phyloP scores from a whole-genome alignment of 306 rosid genomes.

The Rosa persica region DNA sequence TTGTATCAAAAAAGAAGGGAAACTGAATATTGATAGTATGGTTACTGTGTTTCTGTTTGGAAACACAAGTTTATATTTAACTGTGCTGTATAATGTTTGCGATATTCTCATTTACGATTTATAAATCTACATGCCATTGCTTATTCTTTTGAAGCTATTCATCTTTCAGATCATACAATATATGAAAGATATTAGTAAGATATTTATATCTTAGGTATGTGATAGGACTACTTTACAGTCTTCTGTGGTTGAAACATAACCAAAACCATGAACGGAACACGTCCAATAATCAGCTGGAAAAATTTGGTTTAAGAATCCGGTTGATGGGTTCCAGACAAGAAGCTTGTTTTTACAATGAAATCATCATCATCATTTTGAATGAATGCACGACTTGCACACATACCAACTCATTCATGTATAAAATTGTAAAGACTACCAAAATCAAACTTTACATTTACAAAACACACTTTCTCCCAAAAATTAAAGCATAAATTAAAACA shows the following conservation, averaged over 20 bases:
- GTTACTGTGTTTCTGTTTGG: constrained; percentile 24
- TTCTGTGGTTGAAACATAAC: neutral
- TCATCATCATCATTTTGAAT: neutral
- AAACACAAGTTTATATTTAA: constrained; percentile 26
- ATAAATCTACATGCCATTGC: constrained; percentile 26
- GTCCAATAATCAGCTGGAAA: neutral
- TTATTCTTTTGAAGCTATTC: constrained; percentile 23
- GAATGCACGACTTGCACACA: too few relatives aligned
- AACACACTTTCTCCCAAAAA: neutral
- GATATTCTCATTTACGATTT: constrained; percentile 23
- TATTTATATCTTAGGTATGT: neutral
- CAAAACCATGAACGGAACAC: neutral
- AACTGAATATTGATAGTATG: constrained; percentile 28
- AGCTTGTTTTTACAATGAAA: too few relatives aligned
- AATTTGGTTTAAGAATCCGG: neutral
- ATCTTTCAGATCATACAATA: neutral
- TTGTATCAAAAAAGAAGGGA: constrained; percentile 36
- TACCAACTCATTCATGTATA: too few relatives aligned
- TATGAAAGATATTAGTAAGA: neutral
- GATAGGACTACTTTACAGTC: neutral
- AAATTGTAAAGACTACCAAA: too few relatives aligned
- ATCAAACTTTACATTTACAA: neutral
- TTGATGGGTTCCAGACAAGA: too few relatives aligned
- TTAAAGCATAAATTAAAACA: neutral
- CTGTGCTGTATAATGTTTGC: constrained; percentile 28